A percentile compares a stretch with the other conserved stretches of the same genome.
phyloP scores from a whole-genome alignment of 495 filamentous ascomycete genomes.

The Paragyromitra xinjiangensis region DNA sequence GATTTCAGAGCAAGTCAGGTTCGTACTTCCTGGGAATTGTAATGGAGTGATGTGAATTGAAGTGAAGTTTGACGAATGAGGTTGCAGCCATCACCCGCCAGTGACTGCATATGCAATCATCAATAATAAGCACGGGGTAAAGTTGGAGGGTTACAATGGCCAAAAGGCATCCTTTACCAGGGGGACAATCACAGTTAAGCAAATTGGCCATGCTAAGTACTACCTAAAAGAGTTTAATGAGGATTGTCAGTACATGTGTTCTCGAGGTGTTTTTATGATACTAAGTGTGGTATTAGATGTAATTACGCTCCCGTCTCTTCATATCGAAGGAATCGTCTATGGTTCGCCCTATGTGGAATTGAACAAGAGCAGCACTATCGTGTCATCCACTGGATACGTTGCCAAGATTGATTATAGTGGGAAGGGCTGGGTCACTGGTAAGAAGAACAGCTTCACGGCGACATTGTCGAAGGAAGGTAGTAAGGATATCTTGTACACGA shows the following conservation, averaged over 20 bases:
- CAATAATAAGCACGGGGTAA: conserved; percentile 83
- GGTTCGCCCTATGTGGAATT: conserved; percentile 92
- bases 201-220: conserved; percentile 85
- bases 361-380: conserved; percentile 81
- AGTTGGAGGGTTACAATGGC: conserved; percentile 95
- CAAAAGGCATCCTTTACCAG: conserved; percentile 93
- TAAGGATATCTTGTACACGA: conserved; percentile 81
- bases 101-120: conserved; percentile 92
- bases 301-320: conserved; percentile 89
- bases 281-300: conserved; percentile 63
- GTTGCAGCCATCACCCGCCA: conserved; percentile 89
- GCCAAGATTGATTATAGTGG: conserved; percentile 91
- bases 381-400: conserved; percentile 85
- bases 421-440: conserved; percentile 92
- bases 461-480: conserved; percentile 75
- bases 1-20: conserved; percentile 85
- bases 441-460: conserved; percentile 91
- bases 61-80: conserved; percentile 19
- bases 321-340: conserved; percentile 93
- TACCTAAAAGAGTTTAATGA: conserved; percentile 64
- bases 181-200: conserved; percentile 88
- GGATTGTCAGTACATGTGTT: conserved; percentile 56
- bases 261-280: neutral
- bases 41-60: neutral
- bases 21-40: conserved; percentile 28